Evolutionary conservation across 495 filamentous ascomycete species (phyloP).

Genomic region (Penicillium subrubescens): DNA sequence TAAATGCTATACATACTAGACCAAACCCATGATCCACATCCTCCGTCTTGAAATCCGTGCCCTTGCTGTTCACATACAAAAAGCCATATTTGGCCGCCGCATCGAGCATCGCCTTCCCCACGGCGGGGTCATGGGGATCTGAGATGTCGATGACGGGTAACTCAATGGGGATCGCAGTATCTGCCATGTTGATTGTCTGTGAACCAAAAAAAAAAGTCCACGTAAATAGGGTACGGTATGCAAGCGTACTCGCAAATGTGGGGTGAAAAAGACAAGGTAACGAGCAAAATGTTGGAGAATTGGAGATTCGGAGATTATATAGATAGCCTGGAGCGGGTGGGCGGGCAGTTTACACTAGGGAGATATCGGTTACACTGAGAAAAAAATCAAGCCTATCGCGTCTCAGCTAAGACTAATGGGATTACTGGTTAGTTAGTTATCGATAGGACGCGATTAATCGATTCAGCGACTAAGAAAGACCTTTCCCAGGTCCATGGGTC

Average conservation of each 20-base stretch:
- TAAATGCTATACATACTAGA: constrained; percentile 51
- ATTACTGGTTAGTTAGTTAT: neutral
- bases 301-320: constrained; percentile 8
- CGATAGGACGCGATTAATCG: neutral
- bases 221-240: constrained; percentile 3
- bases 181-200: constrained; percentile 36
- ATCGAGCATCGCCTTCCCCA: constrained; percentile 72
- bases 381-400: constrained; percentile 22
- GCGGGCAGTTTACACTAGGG: neutral
- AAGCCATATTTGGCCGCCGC: constrained; percentile 84
- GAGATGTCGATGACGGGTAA: constrained; percentile 85
- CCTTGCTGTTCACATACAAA: constrained; percentile 77
- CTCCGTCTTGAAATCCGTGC: constrained; percentile 62
- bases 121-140: constrained; percentile 51
- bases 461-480: neutral
- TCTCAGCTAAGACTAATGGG: constrained; percentile 3
- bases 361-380: constrained; percentile 17
- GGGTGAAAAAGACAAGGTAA: neutral
- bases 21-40: constrained; percentile 76
- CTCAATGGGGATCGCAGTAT: constrained; percentile 43
- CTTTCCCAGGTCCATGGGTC: neutral
- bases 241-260: constrained; percentile 19
- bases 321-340: neutral
- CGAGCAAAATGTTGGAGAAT: neutral
- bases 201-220: neutral